Base-by-base conservation (phyloP, 306 rosid genomes). In the Fragaria nilgerrensis region DNA sequence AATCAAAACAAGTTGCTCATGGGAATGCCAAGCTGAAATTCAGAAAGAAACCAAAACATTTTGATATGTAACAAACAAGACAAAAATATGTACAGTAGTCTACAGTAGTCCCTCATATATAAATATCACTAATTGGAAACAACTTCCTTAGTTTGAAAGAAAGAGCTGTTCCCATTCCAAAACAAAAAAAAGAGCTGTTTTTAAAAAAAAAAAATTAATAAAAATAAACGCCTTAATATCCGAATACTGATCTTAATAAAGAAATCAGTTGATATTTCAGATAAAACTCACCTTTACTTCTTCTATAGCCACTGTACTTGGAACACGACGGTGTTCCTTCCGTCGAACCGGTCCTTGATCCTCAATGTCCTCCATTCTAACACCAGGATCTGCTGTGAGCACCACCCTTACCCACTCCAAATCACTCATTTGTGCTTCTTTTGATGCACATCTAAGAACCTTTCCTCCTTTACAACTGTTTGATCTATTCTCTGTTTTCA, bases 321-420 rank as follows among this genome's bases (percentile, higher is more conserved):
- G 99, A 82, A 96, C 97, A 43, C 99, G 94, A 14, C 99, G 97
- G 82, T 96, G 99, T 85, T 96, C 99, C 94, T 86, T 92, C 81
- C 91, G 87, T 70, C 93, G 92, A 32, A 81, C 86, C 29, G 90
- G 97, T 69, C 87, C 87, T 75, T 79, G 92, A 77, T 85, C 90
- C 85, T 92, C 94, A 85, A 93, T 87, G 81, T 96, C 98, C 70
- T 91, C 98, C 94, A 96, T 81, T 85, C 93, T 89, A 80, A 87
- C 84, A 75, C 96, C 90, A 62, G 94, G 93, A 82, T 92, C 96
- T 52, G 94, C 93, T 27, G 93, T 84, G 83, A 96, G 87, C 65
- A 91, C 97, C 53, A 92, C 93, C 75, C 85, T 85, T 66, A 96
- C 96, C 96, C 97, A 86, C 86, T 91, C 92, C 84, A 92, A 84